phyloP scores from a whole-genome alignment of 2,329 filamentous ascomycete species.

The Colletotrichum viniferum region DNA sequence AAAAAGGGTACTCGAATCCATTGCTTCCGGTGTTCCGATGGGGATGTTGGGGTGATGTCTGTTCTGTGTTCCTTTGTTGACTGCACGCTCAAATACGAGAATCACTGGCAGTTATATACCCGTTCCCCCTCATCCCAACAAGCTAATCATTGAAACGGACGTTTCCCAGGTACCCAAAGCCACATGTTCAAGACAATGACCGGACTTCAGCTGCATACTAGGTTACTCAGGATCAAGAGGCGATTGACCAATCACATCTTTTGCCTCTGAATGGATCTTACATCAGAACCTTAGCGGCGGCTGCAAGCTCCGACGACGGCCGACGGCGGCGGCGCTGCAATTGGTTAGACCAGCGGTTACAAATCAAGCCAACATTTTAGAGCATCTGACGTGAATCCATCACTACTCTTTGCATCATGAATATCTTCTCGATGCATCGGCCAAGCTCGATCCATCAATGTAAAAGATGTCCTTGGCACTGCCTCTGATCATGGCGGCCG shows the following conservation, averaged over 20 bases:
- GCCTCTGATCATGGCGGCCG: neutral
- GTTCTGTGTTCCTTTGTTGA: neutral
- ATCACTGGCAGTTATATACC: neutral
- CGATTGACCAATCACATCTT: neutral
- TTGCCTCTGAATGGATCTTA: neutral
- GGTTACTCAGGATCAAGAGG: neutral
- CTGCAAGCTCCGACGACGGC: neutral
- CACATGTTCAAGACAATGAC: neutral
- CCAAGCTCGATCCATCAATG: neutral
- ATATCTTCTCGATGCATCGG: neutral
- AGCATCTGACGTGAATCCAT: neutral
- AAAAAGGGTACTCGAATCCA: conserved; percentile 43
- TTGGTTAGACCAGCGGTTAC: neutral
- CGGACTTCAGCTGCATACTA: neutral
- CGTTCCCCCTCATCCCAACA: neutral
- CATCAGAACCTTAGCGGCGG: neutral
- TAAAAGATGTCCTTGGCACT: neutral
- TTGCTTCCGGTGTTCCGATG: neutral
- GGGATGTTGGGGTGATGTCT: neutral
- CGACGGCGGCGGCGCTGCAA: neutral
- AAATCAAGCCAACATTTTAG: neutral
- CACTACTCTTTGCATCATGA: neutral
- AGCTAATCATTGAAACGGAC: neutral
- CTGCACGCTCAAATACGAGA: neutral
- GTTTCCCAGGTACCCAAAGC: neutral